Conservation (phyloP, 2,329 filamentous ascomycete species). For the Talaromyces amestolkiae region DNA sequence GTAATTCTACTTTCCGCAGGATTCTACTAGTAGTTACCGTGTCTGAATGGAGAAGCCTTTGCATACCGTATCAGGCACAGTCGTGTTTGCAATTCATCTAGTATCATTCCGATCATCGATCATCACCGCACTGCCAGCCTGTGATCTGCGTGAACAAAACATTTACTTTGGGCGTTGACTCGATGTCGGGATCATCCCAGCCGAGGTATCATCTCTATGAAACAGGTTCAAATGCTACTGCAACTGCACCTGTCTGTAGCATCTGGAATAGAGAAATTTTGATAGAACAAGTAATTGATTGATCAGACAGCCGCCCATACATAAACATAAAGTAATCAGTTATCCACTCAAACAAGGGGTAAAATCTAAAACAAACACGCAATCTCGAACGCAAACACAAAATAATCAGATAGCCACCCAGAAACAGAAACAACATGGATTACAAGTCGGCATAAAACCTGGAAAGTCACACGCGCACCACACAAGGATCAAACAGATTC, state of each 20-base stretch:
- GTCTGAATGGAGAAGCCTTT: background rate
- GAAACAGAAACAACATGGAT: slow-evolving; percentile 17
- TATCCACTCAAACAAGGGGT: slow-evolving; percentile 29
- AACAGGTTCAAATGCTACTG: background rate
- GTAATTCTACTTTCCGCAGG: background rate
- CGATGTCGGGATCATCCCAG: background rate
- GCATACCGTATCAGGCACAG: background rate
- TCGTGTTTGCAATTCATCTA: background rate
- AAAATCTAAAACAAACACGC: slow-evolving; percentile 17
- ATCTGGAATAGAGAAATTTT: background rate
- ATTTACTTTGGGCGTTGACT: background rate
- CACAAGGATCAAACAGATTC: slow-evolving; percentile 4
- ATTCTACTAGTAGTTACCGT: background rate
- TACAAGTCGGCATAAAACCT: slow-evolving; percentile 18
- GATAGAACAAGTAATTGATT: slow-evolving; percentile 21
- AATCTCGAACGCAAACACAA: slow-evolving; percentile 8
- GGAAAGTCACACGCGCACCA: slow-evolving; percentile 10
- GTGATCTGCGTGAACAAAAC: background rate
- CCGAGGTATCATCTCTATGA: background rate
- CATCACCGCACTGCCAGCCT: background rate
- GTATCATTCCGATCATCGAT: background rate
- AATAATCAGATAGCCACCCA: slow-evolving; percentile 28
- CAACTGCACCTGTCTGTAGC: background rate
- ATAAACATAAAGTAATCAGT: slow-evolving; percentile 26
- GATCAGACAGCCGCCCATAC: slow-evolving; percentile 44